Evolutionary conservation across 768 basidiomycete species (phyloP).

Genomic region (Podaxis sp.): DNA sequence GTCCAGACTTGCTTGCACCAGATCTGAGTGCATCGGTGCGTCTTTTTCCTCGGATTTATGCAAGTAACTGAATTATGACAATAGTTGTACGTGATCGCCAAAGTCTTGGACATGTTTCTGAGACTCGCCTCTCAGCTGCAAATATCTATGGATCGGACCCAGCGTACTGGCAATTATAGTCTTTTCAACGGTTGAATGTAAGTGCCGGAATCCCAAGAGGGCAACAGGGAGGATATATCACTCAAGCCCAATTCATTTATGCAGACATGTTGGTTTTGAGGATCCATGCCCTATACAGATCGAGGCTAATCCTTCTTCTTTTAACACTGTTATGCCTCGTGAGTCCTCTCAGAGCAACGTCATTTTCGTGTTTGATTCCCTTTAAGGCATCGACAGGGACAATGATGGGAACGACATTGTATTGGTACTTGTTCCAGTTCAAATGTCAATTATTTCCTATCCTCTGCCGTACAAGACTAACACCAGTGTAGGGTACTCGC

Average conservation of each 20-base stretch:
- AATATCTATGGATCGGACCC: neutral
- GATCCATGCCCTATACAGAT: slow-evolving; percentile 7
- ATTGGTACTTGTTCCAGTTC: neutral
- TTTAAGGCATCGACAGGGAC: slow-evolving; percentile 4
- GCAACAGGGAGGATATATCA: too few species aligned
- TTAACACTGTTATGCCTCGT: neutral
- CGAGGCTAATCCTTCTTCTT: neutral
- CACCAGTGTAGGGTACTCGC: neutral
- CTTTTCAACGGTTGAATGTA: slow-evolving; percentile 9
- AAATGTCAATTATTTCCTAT: neutral
- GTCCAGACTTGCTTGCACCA: neutral
- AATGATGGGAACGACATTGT: slow-evolving; percentile 1
- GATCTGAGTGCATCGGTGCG: neutral
- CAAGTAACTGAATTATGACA: neutral
- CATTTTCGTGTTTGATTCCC: neutral
- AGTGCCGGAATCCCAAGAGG: neutral
- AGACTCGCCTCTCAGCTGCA: slow-evolving; percentile 1
- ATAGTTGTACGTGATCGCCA: neutral
- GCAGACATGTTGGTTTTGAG: slow-evolving; percentile 2
- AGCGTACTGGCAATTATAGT: slow-evolving; percentile 2
- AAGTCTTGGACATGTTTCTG: neutral
- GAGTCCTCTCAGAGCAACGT: neutral
- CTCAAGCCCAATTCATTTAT: too few species aligned
- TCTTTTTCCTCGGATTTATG: neutral
- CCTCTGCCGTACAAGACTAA: neutral